phyloP scores from a whole-genome alignment of 179 eudicot genomes.

The Silene noctiflora region DNA sequence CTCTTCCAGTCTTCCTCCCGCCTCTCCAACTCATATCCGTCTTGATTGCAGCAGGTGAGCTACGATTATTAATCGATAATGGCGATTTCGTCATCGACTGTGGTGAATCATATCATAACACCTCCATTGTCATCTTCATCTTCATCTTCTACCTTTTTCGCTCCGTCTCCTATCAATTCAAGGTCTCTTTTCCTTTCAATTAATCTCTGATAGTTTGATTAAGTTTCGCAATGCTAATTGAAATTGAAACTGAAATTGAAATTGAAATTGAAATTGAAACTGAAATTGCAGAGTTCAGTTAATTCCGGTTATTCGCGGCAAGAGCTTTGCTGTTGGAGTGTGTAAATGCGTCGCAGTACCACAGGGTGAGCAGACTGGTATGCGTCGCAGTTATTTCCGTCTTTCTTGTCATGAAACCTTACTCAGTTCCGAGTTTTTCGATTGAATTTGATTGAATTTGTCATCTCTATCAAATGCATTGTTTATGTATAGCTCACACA shows the following conservation, averaged over 20 bases:
- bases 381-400: neutral
- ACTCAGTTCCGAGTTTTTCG: neutral
- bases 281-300: conserved; percentile 33
- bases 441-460: too few species aligned
- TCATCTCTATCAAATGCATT: neutral
- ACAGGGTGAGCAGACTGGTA: conserved; percentile 51
- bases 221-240: neutral
- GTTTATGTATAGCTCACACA: conserved; percentile 53
- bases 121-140: conserved; percentile 24
- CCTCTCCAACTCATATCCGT: too few species aligned
- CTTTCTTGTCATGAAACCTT: neutral
- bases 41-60: too few species aligned
- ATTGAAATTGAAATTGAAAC: too few species aligned
- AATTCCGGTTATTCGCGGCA: conserved; percentile 24
- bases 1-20: too few species aligned
- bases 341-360: conserved; percentile 58
- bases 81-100: neutral
- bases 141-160: conserved; percentile 25
- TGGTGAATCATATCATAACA: conserved; percentile 2
- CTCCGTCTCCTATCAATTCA: conserved; percentile 6
- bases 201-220: neutral
- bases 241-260: neutral
- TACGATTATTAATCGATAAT: too few species aligned
- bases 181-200: conserved; percentile 10
- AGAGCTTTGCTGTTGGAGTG: conserved; percentile 13